Evolutionary conservation across 2,329 filamentous ascomycete genomes (phyloP).

Genomic region (Purpureocillium lavendulum): DNA sequence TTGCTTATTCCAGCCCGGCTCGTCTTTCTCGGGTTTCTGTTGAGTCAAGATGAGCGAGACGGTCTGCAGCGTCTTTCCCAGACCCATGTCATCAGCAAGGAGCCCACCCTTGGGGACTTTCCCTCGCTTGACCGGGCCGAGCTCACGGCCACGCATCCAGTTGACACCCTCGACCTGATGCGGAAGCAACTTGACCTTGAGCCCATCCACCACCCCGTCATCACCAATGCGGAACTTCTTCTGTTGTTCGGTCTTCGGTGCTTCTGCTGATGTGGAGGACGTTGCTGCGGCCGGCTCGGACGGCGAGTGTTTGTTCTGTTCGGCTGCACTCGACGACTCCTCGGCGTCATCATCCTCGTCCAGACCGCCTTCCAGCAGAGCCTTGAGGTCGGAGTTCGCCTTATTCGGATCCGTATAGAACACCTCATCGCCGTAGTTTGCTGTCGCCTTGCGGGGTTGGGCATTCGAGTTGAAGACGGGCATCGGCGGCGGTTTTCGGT

Average conservation of each 20-base stretch:
- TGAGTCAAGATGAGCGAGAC: slow-evolving; percentile 84
- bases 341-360: slow-evolving; percentile 60
- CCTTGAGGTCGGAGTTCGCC: slow-evolving; percentile 70
- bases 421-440: slow-evolving; percentile 30
- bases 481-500: slow-evolving; percentile 36
- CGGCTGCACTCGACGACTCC: slow-evolving; percentile 17
- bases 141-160: slow-evolving; percentile 93
- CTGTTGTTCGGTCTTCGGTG: slow-evolving; percentile 13
- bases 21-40: slow-evolving; percentile 53
- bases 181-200: slow-evolving; percentile 80
- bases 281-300: slow-evolving; percentile 12
- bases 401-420: slow-evolving; percentile 64
- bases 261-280: slow-evolving; percentile 11
- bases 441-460: slow-evolving; percentile 3
- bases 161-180: slow-evolving; percentile 90
- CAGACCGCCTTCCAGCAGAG: slow-evolving; percentile 71
- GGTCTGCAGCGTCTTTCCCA: slow-evolving; percentile 93
- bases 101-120: slow-evolving; percentile 85
- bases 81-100: slow-evolving; percentile 92
- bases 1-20: slow-evolving; percentile 58
- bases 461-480: slow-evolving; percentile 39
- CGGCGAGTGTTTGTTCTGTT: slow-evolving; percentile 4
- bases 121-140: slow-evolving; percentile 74
- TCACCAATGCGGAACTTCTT: slow-evolving; percentile 20
- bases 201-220: slow-evolving; percentile 58